These are phyloP conservation scores for Cicer yamashitae DNA, from an alignment of 306 rosid species.

Conservation along the genomic window DNA sequence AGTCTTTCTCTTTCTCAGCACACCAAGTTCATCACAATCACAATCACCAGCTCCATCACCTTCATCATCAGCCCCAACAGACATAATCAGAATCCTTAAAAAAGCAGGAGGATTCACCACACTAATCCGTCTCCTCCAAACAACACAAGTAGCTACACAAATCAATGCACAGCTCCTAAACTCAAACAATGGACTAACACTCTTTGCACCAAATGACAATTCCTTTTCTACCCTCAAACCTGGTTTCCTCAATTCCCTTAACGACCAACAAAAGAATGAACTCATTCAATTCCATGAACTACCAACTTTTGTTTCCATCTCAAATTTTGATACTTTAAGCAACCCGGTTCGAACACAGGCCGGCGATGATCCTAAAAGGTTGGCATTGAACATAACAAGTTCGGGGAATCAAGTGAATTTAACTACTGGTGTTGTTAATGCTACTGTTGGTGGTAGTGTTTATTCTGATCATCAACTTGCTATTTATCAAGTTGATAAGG, in stretches of 20 bases:
- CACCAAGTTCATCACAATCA: slow-evolving; percentile 37
- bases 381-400: slow-evolving; percentile 67
- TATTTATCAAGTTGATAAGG: slow-evolving; percentile 69
- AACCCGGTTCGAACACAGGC: slow-evolving; percentile 77
- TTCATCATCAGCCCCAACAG: slow-evolving; percentile 63
- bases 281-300: slow-evolving; percentile 68
- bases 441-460: slow-evolving; percentile 70
- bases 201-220: slow-evolving; percentile 66
- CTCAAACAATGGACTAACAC: slow-evolving; percentile 64
- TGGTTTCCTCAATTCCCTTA: slow-evolving; percentile 65
- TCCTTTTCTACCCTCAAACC: slow-evolving; percentile 65
- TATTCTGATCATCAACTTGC: slow-evolving; percentile 71
- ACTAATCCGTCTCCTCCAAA: slow-evolving; percentile 64
- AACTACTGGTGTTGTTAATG: slow-evolving; percentile 65
- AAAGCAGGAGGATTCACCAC: slow-evolving; percentile 68
- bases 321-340: slow-evolving; percentile 73
- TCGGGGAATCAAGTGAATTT: slow-evolving; percentile 65
- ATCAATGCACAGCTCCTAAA: slow-evolving; percentile 60
- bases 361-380: slow-evolving; percentile 59
- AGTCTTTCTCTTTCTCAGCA: slow-evolving; percentile 21
- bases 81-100: slow-evolving; percentile 60
- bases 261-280: slow-evolving; percentile 64
- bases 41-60: slow-evolving; percentile 62
- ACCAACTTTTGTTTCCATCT: slow-evolving; percentile 56
- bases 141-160: slow-evolving; percentile 65